Base-by-base conservation (phyloP, 768 basidiomycete species). In the Harrya chromipes region DNA sequence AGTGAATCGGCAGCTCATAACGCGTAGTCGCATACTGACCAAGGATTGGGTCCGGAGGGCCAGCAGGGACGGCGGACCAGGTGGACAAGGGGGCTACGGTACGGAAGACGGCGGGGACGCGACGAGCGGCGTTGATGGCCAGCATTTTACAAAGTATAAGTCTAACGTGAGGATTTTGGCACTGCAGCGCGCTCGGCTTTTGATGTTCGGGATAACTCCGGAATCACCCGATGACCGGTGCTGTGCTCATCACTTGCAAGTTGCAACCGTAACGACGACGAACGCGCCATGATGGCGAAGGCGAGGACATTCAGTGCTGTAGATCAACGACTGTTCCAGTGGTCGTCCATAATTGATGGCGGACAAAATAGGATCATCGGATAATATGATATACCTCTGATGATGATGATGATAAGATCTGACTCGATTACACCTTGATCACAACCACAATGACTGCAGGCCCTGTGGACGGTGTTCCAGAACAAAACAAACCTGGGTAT, bases 31-130 rank as follows among this genome's bases (percentile, higher is more conserved):
- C 14, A 37, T 21, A 66, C 76, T 48, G 46, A 91, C 91, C 93
- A 48, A 95, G 85, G 73, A 95, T 95, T 43, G 93, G 83, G 67
- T 95, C 93, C 21, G 93, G 92, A 55, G 93, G 93, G 24, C 93
- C 93, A 23, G 88, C 86, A 42, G 84, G 81, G 50, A 95, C 90
- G 50, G 78, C 70, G 42, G 85, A 79, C 93, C 93, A 95, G 19
- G 80, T 81, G 12, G 90, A 93, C 49, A 84, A 64, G 50, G 61
- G 77, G 43, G 76, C 70, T 60, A 59, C 53, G 45, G 60, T 56
- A 47, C 68, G 69, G 47, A 70, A 56, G 58, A 70, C 65, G 58
- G 72, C 66, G 47, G 73, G 70, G 40, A 75, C 67, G 43, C 79
- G 78, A 67, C 84, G 82, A 47, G 75, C 69, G 56, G 80, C 56